A percentile compares a stretch with the other conserved stretches of the same genome.
Conservation (phyloP, 139 green algal species). For the Chlamydomonas eustigma region DNA sequence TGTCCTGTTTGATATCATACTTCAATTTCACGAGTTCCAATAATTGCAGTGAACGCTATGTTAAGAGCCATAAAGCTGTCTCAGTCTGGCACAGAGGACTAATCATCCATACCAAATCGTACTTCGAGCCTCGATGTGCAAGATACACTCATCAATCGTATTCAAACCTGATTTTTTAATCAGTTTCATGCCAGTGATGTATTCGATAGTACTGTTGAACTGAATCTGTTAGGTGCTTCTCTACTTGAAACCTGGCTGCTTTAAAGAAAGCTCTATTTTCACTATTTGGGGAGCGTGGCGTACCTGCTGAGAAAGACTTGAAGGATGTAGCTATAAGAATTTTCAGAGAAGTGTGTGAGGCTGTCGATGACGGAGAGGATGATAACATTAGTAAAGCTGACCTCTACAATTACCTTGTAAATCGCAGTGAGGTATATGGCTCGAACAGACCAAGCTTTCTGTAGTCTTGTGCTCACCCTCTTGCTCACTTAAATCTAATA, state of each 20-base stretch:
- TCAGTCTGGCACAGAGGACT: too few species aligned
- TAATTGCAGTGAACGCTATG: too few species aligned
- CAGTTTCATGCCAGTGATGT: too few species aligned
- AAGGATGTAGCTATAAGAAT: background rate
- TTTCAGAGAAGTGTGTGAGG: background rate
- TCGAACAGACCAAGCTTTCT: background rate
- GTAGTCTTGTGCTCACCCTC: background rate
- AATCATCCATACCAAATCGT: too few species aligned
- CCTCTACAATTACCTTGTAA: slow-evolving; percentile 9
- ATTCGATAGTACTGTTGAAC: too few species aligned
- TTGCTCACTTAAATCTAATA: background rate
- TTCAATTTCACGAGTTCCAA: too few species aligned
- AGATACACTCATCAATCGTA: too few species aligned
- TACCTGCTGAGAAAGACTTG: background rate
- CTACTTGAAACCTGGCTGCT: background rate
- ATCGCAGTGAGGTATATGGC: background rate
- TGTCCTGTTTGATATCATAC: too few species aligned
- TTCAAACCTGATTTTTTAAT: too few species aligned
- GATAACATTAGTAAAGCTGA: background rate
- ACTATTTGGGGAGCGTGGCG: background rate
- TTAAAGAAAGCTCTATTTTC: slow-evolving; percentile 14
- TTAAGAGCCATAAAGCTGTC: too few species aligned
- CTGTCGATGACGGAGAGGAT: background rate
- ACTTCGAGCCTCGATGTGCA: too few species aligned
- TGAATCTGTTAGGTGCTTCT: background rate